These are phyloP conservation scores for Dillenia turbinata DNA, from an alignment of 164 flowering plant species.

Conservation along the genomic window DNA sequence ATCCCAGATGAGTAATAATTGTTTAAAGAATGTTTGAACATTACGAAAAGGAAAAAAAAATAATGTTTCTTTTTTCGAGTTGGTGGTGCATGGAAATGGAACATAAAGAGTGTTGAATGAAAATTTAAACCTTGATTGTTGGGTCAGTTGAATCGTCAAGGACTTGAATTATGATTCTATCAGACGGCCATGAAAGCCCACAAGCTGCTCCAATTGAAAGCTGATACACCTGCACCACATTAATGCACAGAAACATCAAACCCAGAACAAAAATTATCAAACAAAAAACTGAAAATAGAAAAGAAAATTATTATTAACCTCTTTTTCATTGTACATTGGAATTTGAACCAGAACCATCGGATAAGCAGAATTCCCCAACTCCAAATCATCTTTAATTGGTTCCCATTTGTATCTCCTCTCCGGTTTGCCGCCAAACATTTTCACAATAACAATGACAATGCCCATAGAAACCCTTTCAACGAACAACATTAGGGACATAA, in stretches of 20 bases:
- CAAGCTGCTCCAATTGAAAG: slow-evolving; percentile 89
- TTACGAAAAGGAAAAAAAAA: not conserved
- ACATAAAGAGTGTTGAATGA: not conserved
- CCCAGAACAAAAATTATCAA: not conserved
- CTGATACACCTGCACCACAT: slow-evolving; percentile 60
- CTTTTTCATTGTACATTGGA: slow-evolving; percentile 86
- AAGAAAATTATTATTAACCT: slow-evolving; percentile 35
- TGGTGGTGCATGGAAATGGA: not conserved
- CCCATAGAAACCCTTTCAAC: slow-evolving; percentile 59
- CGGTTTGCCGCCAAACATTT: slow-evolving; percentile 48
- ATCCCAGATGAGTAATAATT: no score
- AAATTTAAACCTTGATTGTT: slow-evolving; percentile 48
- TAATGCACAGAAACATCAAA: not conserved
- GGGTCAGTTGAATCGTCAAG: slow-evolving; percentile 88
- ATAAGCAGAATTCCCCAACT: slow-evolving; percentile 48
- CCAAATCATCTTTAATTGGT: slow-evolving; percentile 49
- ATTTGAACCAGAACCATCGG: slow-evolving; percentile 85
- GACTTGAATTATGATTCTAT: slow-evolving; percentile 76
- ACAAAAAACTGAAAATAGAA: not conserved
- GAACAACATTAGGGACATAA: slow-evolving; percentile 58
- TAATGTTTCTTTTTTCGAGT: not conserved
- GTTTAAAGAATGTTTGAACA: not conserved
- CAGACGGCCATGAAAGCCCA: slow-evolving; percentile 90
- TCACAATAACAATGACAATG: slow-evolving; percentile 42
- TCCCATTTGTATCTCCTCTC: slow-evolving; percentile 66